Base-by-base conservation (phyloP, 768 basidiomycete species). In the Lentinus tigrinus region DNA sequence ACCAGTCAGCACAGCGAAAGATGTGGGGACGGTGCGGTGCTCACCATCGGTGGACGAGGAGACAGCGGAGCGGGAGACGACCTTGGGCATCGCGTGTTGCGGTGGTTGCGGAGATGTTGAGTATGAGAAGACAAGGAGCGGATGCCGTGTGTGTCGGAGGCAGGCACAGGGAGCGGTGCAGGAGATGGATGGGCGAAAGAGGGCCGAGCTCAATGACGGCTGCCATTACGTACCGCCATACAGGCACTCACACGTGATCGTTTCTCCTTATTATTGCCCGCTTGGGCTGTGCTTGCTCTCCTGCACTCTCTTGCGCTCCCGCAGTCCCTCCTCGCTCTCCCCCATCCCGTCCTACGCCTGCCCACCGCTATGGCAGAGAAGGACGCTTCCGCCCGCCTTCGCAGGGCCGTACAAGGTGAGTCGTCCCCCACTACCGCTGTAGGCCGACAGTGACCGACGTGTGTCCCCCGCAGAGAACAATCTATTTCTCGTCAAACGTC, bases 401-500 rank as follows among this genome's bases (percentile, higher is more conserved):
- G 89, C 56, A 82, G 88, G 67, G 91, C 91, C 51, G 89, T 93
- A 53, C 89, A 89, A 78, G 91, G 91, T 85, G 52, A 31, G 70
- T 47, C 54, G 39, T n/a, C 37, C 10, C 8, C 24, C 21, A 26
- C 37, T 34, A 14, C 24, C 39, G 31, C 7, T 7, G 31, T 11
- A 31, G 31, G 31, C 21, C 40, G 36, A 28, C 51, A 8, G 28
- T 34, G 21, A 47, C 16, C 37, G 19, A 47, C 60, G 36, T 61
- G 23, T 39, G 42, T 28, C 44, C 3, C 31, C 7, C 23, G 3
- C 69, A 98, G 95, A 96, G 76, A 95, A 96, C 76, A 96, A 96
- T 75, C 84, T 97, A 63, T 89, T 95, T 65, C 85, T 96, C 60
- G 92, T 97, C 68, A 90, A 87, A 75, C 83, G 95, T 36, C 86